phyloP scores from a whole-genome alignment of 129 eudicot species.

The Cynara cardunculus region DNA sequence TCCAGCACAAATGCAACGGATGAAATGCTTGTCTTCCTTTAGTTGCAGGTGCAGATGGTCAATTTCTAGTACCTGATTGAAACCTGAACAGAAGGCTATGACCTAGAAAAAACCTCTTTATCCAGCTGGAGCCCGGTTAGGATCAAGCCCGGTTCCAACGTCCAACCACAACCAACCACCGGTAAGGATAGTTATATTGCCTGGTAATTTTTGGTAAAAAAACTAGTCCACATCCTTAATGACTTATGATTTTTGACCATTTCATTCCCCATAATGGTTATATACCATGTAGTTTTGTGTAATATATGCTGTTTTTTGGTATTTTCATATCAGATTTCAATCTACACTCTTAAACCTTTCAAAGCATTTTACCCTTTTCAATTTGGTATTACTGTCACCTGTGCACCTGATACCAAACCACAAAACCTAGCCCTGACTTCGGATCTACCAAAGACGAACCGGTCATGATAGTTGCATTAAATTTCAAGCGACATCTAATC shows the following conservation, averaged over 20 bases:
- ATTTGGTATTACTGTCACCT: too few relatives aligned
- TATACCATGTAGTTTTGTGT: too few relatives aligned
- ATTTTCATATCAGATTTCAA: too few relatives aligned
- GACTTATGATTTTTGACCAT: not conserved
- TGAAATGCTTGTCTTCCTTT: not conserved
- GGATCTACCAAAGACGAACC: not conserved
- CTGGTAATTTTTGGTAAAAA: not conserved
- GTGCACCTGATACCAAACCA: not conserved
- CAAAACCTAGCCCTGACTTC: not conserved
- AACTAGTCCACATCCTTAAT: not conserved
- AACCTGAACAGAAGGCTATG: not conserved
- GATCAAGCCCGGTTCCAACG: not conserved
- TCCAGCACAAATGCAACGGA: not conserved
- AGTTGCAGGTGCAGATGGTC: not conserved
- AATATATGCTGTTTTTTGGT: too few relatives aligned
- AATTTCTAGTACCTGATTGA: not conserved
- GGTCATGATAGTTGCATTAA: not conserved
- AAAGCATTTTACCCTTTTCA: too few relatives aligned
- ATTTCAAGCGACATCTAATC: not conserved
- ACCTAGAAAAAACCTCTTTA: not conserved
- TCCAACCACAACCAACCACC: not conserved
- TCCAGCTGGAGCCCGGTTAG: not conserved
- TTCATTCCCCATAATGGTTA: not conserved
- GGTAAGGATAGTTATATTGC: not conserved
- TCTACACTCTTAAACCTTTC: too few relatives aligned